Evolutionary conservation across 2,329 filamentous ascomycete species (phyloP), one percentile per base, ranked within the genome.

Genomic region (Beauveria sp.): DNA sequence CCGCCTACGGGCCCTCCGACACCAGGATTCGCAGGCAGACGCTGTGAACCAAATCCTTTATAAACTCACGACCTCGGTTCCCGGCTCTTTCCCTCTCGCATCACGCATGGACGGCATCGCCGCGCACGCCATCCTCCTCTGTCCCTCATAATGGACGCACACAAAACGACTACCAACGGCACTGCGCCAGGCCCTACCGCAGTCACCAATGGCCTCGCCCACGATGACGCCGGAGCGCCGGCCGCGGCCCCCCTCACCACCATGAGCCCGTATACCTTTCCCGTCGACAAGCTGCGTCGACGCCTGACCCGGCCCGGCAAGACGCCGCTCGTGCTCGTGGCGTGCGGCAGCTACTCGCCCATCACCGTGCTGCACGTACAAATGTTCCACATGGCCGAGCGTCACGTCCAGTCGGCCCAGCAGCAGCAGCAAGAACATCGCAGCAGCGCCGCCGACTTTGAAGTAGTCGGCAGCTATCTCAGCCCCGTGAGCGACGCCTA

Each of bases 331-430:
- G 83, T 88, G 4, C 80, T 88, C 58, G 84, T 88, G 54, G 85
- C 86, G 49, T 88, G 86, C 68, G 86, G 83, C 54, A 82, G 79
- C 70, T 91, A 90, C 74, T 89, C 86, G 0, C 88, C 88, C n/a
- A 85, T 87, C 59, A 89, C 86, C 4, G 88, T 87, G 68, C 81
- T 91, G 30, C 89, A 93, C 71, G 77, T 93, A 64, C 86, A 89
- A 71, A 92, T 93, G 87, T 92, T 93, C 70, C 88, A 90, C 69
- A 89, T 93, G 84, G 89, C 89, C 3, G 85, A 86, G 68, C 89
- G 92, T 74, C 87, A 86, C 71, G 47, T 62, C 43, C 20, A 28
- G 40, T n/a, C 52, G 40, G 16, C 52, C 16, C 51, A 22, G 45
- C 56, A 43, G 30, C 45, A 12, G 30, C 56, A 46, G 42, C 42